Percentiles rank a stretch among this genome's conserved stretches.
Conservation (phyloP, 257 asterid genomes). For the Petrea volubilis region DNA sequence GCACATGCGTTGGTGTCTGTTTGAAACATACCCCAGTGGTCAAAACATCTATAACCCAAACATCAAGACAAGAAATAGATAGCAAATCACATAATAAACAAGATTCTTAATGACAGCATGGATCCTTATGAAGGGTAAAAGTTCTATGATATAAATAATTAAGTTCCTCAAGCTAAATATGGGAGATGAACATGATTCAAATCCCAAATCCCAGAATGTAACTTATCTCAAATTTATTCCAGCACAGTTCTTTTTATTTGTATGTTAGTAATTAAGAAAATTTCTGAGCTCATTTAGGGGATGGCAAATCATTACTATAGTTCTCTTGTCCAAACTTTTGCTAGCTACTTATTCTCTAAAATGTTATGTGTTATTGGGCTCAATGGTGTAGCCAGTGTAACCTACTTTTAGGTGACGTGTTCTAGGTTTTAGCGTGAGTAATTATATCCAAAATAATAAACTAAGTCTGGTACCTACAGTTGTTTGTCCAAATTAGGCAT, state of each 20-base stretch:
- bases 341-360: not conserved
- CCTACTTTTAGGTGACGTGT: not conserved
- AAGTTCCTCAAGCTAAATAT: conserved; percentile 1
- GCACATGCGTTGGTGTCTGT: not conserved
- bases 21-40: not conserved
- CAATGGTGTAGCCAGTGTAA: no score
- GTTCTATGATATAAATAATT: not conserved
- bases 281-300: not conserved
- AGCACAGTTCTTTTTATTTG: not conserved
- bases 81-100: not conserved
- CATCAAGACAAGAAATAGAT: not conserved
- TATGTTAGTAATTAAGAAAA: not conserved
- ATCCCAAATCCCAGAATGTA: not conserved
- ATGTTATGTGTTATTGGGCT: not conserved
- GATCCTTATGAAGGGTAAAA: not conserved
- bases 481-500: not conserved
- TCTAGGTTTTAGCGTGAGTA: not conserved
- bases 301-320: not conserved
- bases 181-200: not conserved
- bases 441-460: not conserved
- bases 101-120: not conserved
- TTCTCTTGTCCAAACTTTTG: not conserved
- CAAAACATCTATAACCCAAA: not conserved
- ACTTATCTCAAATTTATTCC: not conserved
- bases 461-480: not conserved